These are phyloP conservation scores for Lichtheimia ramosa DNA, from an alignment of 371 early-diverging fungal genomes.

Conservation along the genomic window DNA sequence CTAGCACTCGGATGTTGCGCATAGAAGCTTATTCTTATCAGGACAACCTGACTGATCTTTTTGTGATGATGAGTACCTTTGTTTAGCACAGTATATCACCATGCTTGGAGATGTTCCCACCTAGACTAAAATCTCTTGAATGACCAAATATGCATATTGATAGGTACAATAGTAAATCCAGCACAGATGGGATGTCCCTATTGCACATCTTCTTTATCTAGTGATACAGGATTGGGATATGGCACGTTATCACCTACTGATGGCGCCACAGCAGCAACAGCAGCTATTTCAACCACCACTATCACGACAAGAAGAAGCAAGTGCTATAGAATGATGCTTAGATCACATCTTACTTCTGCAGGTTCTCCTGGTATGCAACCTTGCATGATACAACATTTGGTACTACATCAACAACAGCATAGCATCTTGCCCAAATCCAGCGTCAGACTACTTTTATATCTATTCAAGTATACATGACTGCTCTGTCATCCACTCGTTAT, in stretches of 20 bases:
- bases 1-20: too few species aligned
- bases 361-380: conserved; percentile 9
- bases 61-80: too few species aligned
- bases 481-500: too few species aligned
- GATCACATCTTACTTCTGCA: conserved; percentile 2
- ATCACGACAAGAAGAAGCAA: background rate
- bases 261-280: conserved; percentile 4
- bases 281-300: conserved; percentile 8
- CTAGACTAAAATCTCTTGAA: too few species aligned
- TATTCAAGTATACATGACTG: too few species aligned
- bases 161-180: conserved; percentile 13
- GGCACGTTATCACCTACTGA: background rate
- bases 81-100: too few species aligned
- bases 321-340: background rate
- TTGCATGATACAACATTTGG: conserved; percentile 5
- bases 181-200: conserved; percentile 19
- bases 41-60: too few species aligned
- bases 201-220: background rate
- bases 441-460: too few species aligned
- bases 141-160: background rate
- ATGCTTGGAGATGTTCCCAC: too few species aligned
- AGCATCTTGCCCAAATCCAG: conserved; percentile 2
- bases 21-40: too few species aligned
- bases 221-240: conserved; percentile 5
- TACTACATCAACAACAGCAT: background rate